phyloP scores from a whole-genome alignment of 352 stramenopile genomes.

The Porosira glacialis region DNA sequence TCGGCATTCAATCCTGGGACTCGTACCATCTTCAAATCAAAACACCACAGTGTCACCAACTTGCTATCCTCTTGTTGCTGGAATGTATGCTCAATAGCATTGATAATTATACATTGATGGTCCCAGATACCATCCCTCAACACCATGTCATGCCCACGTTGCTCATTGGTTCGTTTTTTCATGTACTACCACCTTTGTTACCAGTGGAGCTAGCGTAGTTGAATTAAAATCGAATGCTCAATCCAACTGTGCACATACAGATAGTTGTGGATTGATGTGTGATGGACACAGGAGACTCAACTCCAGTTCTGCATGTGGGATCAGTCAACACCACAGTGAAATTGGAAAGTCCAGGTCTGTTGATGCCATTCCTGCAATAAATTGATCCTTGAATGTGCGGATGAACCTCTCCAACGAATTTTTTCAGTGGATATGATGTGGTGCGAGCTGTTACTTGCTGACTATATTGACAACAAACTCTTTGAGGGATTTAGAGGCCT shows the following conservation, averaged over 20 bases:
- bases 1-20: not conserved
- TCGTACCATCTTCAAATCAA: not conserved
- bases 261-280: constrained; percentile 37
- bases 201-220: constrained; percentile 36
- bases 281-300: no score
- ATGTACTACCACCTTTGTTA: constrained; percentile 25
- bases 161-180: constrained; percentile 8
- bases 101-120: constrained; percentile 35
- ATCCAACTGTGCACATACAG: constrained; percentile 14
- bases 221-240: constrained; percentile 24
- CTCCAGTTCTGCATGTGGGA: no score
- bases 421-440: no score
- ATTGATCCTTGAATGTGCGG: no score
- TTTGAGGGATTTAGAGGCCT: no score
- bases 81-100: constrained; percentile 16
- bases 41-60: constrained; percentile 14
- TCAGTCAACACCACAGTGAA: no score
- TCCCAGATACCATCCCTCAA: constrained; percentile 32
- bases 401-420: no score
- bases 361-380: no score
- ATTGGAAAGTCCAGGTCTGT: no score
- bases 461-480: no score
- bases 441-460: no score
- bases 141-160: constrained; percentile 23
- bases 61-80: constrained; percentile 7